A percentile compares a stretch with the other conserved stretches of the same genome.
Conservation (phyloP, 73 alveolate species). For the Durusdinium trenchii region DNA sequence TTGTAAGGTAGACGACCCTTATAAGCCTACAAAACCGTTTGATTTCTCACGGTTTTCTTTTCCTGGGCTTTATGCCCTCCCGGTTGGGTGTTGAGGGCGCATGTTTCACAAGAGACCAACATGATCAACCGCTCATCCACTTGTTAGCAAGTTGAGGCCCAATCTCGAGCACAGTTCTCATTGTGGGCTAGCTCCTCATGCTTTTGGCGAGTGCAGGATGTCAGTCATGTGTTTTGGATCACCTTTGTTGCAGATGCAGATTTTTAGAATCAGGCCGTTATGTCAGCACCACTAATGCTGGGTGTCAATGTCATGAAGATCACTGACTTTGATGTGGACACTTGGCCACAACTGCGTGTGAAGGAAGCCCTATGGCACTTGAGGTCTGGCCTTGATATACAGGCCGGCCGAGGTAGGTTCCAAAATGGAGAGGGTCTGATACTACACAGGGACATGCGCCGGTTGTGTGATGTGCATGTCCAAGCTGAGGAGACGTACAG, state of each 20-base stretch:
- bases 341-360: too few species aligned
- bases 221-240: too few species aligned
- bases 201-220: too few species aligned
- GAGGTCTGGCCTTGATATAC: too few species aligned
- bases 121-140: not conserved
- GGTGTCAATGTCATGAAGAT: slow-evolving; percentile 49
- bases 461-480: not conserved
- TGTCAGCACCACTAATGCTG: slow-evolving; percentile 85
- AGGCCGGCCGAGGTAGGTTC: too few species aligned
- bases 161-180: slow-evolving; percentile 88
- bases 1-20: too few species aligned
- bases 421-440: not conserved
- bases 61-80: not conserved
- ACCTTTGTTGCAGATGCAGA: too few species aligned
- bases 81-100: not conserved
- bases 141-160: slow-evolving; percentile 16
- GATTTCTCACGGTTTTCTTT: too few species aligned
- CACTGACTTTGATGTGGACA: slow-evolving; percentile 53
- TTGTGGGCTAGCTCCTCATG: slow-evolving; percentile 25
- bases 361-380: too few species aligned
- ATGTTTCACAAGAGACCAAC: not conserved
- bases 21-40: too few species aligned
- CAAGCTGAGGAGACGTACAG: slow-evolving; percentile 79
- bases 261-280: too few species aligned
- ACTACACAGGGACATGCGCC: not conserved